Evolutionary conservation across 805 yeast species (phyloP), one percentile per base, ranked within the genome.

Genomic region (Phaffomyces thermotolerans): DNA sequence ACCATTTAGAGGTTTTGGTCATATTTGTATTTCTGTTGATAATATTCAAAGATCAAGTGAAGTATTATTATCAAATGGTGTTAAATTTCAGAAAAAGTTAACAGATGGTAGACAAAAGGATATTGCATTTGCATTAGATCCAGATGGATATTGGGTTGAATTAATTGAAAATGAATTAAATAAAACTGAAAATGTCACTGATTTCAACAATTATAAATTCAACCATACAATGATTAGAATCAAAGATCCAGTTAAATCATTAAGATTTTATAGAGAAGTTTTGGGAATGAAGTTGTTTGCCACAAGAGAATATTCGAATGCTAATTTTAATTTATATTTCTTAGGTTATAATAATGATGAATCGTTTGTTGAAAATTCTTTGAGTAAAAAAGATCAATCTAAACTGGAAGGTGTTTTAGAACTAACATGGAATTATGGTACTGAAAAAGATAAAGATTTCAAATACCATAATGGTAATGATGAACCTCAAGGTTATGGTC

Each of bases 101-200:
- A 64, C 77, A 33, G 98, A 91, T 60, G 99, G 99, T 32, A 80
- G 96, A 65, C 96, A 87, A 67, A 81, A 80, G 64, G 75, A 88
- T 63, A 90, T 93, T 68, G 98, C 98, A 0, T 93, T 91, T 65
- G 95, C 83, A 7, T 75, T 90, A 53, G 99, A 93, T 58, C 97
- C 98, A 7, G 91, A 91, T 65, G 93, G 93, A 55, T 93, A 93
- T 68, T 91, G 99, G 99, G 76, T 91, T 56, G 99, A 91, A 71
- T 67, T 91, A 57, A 76, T 91, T 52, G 79, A 79, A 57, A 81
- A 77, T 53, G 71, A 66, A 17, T 51, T 68, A 33, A 61, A 64
- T 47, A 72, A 74, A 55, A 48, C 52, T 12, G 74, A 68, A 22
- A 68, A 56, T 25, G 60, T 52, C 24, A 65, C 80, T 18, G 68